Evolutionary conservation across 23 red algal species (phyloP), one percentile per base, ranked within the genome.

Genomic region (Pyropia haitanensis): DNA sequence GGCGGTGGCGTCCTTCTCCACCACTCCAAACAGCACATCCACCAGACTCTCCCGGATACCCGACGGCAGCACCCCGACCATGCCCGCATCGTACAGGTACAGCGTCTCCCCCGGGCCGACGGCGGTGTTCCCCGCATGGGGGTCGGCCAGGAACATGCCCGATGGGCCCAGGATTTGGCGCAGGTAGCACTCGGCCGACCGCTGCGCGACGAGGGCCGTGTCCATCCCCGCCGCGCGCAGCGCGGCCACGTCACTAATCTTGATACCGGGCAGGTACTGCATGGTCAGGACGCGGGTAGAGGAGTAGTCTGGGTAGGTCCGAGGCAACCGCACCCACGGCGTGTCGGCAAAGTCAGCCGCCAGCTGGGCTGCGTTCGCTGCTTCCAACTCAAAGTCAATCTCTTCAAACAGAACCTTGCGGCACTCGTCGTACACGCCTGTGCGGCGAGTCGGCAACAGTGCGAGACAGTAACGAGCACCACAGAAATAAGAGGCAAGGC

Each of bases 101-200:
- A 83, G 77, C 5, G 65, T 66, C 51, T 91, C 88, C 30, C 81
- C 75, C 15, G 88, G 78, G 5, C 77, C 91, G 21, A 95, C 76
- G 1, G 84, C 72, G 58, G 73, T 69, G 52, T 95, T 95, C 17
- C 91, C 91, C 0, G 83, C 76, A 72, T 96, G 91, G 12, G 83
- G 83, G 56, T 96, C 91, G 27, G 83, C 80, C 56, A 82, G 86
- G 68, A 96, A 96, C 63, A 89, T 89, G 5, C 78, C 91, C 59
- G 61, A 76, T 1, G 39, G 8, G 32, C 82, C 83, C n/a, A 96
- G 56, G 21, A 96, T 74, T 46, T 96, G 83, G 19, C 61, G 65
- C 26, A 93, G 81, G 53, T 85, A 85, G 16, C 72, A 71, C 55
- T 70, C 71, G 30, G 71, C 77, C 14, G 68, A 51, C 14, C 88